Percentiles rank a stretch among this genome's conserved stretches.
These are phyloP conservation scores for Fusarium papillatum DNA, from an alignment of 2,329 filamentous ascomycete species.

Conservation along the genomic window DNA sequence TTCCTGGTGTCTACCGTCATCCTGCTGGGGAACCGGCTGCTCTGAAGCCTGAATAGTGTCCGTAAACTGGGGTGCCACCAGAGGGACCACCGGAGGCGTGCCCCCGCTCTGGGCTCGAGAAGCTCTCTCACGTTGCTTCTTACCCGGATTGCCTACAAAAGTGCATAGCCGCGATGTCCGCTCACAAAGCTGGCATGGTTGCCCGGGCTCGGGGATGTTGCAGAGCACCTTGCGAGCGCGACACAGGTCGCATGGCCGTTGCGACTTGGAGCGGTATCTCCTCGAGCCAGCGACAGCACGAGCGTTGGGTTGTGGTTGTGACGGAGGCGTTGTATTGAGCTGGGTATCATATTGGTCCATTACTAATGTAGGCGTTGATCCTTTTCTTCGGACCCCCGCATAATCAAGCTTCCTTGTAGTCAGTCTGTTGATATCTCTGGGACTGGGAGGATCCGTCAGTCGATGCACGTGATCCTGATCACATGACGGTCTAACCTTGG, in stretches of 20 bases:
- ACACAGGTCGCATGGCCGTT: conserved; percentile 39
- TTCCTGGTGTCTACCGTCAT: not conserved
- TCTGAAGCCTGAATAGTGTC: not conserved
- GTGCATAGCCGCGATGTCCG: conserved; percentile 40
- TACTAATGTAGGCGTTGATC: not conserved
- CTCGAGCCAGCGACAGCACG: conserved; percentile 11
- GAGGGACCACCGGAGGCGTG: not conserved
- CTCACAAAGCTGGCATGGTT: conserved; percentile 42
- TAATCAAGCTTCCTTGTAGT: not conserved
- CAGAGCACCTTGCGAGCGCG: conserved; percentile 43
- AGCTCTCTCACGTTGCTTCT: conserved; percentile 1
- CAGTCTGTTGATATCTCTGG: not conserved
- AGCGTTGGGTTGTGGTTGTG: not conserved
- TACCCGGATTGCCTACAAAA: conserved; percentile 38
- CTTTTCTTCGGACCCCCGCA: not conserved
- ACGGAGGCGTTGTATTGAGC: not conserved
- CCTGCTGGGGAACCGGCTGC: not conserved
- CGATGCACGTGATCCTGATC: not conserved
- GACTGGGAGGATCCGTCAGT: not conserved
- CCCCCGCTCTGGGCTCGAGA: not conserved
- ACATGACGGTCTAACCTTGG: not conserved
- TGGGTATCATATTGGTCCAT: not conserved
- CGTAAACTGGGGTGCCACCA: not conserved
- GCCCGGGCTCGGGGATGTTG: conserved; percentile 43
- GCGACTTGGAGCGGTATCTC: conserved; percentile 38